phyloP scores from a whole-genome alignment of 805 yeast species.

The Nakazawaea wickerhamii region DNA sequence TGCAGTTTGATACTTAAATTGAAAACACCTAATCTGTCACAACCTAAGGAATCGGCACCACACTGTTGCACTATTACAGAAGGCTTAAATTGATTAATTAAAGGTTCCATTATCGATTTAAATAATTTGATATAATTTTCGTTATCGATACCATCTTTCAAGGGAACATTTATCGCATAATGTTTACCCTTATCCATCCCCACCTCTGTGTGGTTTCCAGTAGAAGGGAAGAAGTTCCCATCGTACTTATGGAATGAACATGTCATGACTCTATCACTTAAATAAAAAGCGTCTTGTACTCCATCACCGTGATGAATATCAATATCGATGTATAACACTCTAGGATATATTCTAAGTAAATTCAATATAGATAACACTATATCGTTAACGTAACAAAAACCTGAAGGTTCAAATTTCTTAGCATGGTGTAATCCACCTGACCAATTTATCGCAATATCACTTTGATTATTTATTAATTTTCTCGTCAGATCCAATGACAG shows the following conservation, averaged over 20 bases:
- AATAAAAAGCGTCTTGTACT: slow-evolving; percentile 93
- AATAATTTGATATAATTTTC: slow-evolving; percentile 70
- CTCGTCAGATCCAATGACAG: slow-evolving; percentile 93
- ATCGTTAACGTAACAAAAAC: slow-evolving; percentile 93
- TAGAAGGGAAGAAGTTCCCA: slow-evolving; percentile 96
- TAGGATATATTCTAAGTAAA: slow-evolving; percentile 79
- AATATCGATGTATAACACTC: slow-evolving; percentile 90
- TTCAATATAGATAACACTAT: slow-evolving; percentile 86
- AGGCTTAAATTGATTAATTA: slow-evolving; percentile 88
- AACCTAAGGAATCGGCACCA: slow-evolving; percentile 94
- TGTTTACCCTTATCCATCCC: slow-evolving; percentile 89
- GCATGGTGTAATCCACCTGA: slow-evolving; percentile 98
- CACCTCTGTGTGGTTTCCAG: slow-evolving; percentile 85
- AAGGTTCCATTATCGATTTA: slow-evolving; percentile 85
- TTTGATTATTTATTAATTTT: slow-evolving; percentile 75
- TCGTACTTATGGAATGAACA: slow-evolving; percentile 90
- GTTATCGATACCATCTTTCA: slow-evolving; percentile 94
- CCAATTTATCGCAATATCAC: slow-evolving; percentile 94
- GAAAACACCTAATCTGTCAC: slow-evolving; percentile 91
- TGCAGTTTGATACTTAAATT: slow-evolving; percentile 89
- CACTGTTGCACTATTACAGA: slow-evolving; percentile 93
- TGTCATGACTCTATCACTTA: slow-evolving; percentile 95
- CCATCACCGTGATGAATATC: slow-evolving; percentile 98
- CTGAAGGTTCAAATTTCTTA: slow-evolving; percentile 88
- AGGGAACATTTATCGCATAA: slow-evolving; percentile 85